phyloP scores from a whole-genome alignment of 768 basidiomycete species.

The Gloeopeniophorella convolvens region DNA sequence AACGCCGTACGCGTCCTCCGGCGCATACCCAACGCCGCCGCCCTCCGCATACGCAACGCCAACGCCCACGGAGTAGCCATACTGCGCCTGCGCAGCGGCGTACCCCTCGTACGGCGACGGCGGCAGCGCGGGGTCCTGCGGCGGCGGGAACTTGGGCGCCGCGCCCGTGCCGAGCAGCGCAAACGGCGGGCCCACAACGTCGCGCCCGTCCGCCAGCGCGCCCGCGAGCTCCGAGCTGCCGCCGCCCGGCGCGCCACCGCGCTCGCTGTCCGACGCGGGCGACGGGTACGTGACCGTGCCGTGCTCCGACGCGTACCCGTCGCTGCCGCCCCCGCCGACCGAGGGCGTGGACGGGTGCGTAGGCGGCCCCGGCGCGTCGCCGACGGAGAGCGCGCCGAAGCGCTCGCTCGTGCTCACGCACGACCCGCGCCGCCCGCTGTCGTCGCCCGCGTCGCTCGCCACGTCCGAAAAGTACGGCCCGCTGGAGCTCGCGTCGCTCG shows the following conservation, averaged over 20 bases:
- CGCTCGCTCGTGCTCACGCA: constrained; percentile 19
- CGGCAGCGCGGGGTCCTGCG: not conserved
- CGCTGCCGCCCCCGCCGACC: constrained; percentile 9
- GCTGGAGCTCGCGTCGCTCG: constrained; percentile 14
- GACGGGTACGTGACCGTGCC: constrained; percentile 18
- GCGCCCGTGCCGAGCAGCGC: too few relatives aligned
- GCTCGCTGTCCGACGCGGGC: constrained; percentile 16
- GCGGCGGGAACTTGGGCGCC: constrained; percentile 14
- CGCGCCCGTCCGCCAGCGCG: not conserved
- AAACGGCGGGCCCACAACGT: too few relatives aligned
- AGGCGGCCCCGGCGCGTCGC: not conserved
- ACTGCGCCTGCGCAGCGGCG: constrained; percentile 5
- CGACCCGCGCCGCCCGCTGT: constrained; percentile 17
- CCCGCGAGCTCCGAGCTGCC: constrained; percentile 16
- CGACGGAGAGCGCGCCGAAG: constrained; percentile 12
- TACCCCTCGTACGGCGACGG: not conserved
- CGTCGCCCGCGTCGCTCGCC: constrained; percentile 15
- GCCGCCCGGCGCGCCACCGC: constrained; percentile 6
- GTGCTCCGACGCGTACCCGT: constrained; percentile 16
- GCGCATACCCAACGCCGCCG: not conserved
- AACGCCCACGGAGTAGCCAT: not conserved
- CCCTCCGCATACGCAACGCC: not conserved
- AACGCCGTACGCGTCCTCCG: not conserved
- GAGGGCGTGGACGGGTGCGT: not conserved
- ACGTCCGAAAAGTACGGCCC: constrained; percentile 20